Conservation (phyloP, 2,329 filamentous ascomycete genomes). For the Paecilomyces formosus region DNA sequence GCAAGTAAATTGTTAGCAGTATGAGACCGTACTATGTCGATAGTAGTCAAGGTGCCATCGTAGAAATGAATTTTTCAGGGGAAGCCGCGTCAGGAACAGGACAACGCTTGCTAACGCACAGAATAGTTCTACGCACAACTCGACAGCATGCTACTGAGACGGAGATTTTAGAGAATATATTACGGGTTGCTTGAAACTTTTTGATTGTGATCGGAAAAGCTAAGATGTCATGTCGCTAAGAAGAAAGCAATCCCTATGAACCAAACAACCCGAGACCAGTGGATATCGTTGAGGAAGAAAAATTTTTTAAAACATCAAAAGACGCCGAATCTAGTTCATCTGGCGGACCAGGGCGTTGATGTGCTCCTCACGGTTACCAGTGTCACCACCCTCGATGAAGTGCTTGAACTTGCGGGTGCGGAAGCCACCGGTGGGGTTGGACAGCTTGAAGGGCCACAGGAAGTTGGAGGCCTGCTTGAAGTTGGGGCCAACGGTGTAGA, state of each 20-base stretch:
- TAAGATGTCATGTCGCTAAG: conserved; percentile 25
- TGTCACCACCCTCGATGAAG: conserved; percentile 96
- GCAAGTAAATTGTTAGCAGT: no score
- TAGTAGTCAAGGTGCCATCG: no score
- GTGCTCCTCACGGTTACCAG: conserved; percentile 97
- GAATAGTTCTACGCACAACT: not conserved
- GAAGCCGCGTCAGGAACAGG: no score
- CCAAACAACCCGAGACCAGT: conserved; percentile 24
- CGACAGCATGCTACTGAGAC: not conserved
- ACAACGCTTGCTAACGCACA: no score
- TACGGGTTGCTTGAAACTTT: conserved; percentile 27
- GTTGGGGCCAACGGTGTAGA: conserved; percentile 97
- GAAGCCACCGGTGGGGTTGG: conserved; percentile 97
- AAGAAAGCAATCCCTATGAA: conserved; percentile 22
- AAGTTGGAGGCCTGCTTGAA: conserved; percentile 99
- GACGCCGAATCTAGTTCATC: conserved; percentile 73
- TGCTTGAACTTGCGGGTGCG: conserved; percentile 96
- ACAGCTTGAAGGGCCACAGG: conserved; percentile 99
- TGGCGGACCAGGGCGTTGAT: conserved; percentile 94
- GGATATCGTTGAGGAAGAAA: conserved; percentile 11
- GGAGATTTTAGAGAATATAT: conserved; percentile 8
- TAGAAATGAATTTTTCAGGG: no score
- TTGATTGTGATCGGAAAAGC: conserved; percentile 20
- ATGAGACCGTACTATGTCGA: no score
- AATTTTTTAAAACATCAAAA: not conserved